Conservation (phyloP, 495 filamentous ascomycete species). For the Tuber umbilicatum region DNA sequence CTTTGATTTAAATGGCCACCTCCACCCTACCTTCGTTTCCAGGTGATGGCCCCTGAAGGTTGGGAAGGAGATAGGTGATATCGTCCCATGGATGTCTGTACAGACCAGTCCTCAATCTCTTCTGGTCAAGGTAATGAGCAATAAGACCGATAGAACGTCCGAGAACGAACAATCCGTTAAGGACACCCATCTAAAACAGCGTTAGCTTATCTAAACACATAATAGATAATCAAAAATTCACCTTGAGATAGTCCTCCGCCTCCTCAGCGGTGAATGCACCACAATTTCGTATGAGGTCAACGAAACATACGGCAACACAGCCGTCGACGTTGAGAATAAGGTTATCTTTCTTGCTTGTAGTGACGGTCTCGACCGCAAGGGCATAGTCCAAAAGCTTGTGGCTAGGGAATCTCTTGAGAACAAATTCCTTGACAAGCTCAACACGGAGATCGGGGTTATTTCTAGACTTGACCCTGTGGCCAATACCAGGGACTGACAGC, state of each 20-base stretch:
- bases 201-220: constrained; percentile 31
- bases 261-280: constrained; percentile 84
- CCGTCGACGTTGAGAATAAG: constrained; percentile 98
- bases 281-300: constrained; percentile 94
- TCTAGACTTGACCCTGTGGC: constrained; percentile 97
- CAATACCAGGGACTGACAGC: constrained; percentile 80
- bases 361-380: constrained; percentile 94
- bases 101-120: constrained; percentile 92
- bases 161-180: constrained; percentile 98
- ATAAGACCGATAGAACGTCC: constrained; percentile 95
- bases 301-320: constrained; percentile 96
- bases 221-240: constrained; percentile 8
- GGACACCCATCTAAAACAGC: constrained; percentile 77
- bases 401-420: constrained; percentile 91
- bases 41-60: constrained; percentile 62
- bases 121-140: constrained; percentile 99
- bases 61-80: constrained; percentile 92
- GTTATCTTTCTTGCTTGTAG: constrained; percentile 99
- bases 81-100: constrained; percentile 99
- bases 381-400: constrained; percentile 97
- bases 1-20: constrained; percentile 58
- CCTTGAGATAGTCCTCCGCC: constrained; percentile 69
- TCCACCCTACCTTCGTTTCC: constrained; percentile 86
- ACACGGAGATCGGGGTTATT: constrained; percentile 99
- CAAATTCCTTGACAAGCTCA: constrained; percentile 98